Conservation (phyloP, 1,284 basidiomycete genomes). For the Amylostereum areolatum region DNA sequence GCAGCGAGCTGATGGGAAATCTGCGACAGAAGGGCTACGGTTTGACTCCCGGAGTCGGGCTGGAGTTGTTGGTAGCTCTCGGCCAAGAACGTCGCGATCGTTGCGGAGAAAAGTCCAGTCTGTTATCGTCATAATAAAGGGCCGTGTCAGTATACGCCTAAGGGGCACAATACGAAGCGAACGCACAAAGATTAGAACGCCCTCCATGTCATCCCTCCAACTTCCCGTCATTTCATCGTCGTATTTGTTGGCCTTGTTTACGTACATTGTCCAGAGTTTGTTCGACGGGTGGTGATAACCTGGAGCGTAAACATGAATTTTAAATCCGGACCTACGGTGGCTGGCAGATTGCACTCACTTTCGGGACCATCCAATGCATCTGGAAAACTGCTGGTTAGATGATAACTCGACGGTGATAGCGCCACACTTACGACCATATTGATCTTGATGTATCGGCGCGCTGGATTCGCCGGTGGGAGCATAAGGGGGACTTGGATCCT, state of each 20-base stretch:
- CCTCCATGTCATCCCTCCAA: conserved; percentile 38
- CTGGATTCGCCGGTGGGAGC: too few species aligned
- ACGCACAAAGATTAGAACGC: conserved; percentile 33
- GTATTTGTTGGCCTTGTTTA: conserved; percentile 1
- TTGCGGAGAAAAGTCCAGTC: conserved; percentile 40
- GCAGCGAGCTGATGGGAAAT: conserved; percentile 13
- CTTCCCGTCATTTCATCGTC: conserved; percentile 15
- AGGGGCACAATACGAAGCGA: background rate
- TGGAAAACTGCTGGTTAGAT: too few species aligned
- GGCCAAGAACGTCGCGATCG: conserved; percentile 38
- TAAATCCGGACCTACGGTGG: background rate
- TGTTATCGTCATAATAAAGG: background rate
- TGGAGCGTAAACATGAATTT: background rate
- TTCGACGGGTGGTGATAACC: conserved; percentile 3
- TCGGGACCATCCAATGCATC: too few species aligned
- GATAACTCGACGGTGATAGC: too few species aligned
- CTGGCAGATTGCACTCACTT: too few species aligned
- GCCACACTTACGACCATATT: too few species aligned
- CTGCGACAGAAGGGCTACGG: conserved; percentile 25
- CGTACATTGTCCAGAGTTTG: conserved; percentile 4
- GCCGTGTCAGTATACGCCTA: background rate
- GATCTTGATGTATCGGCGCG: too few species aligned
- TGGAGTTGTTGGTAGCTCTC: conserved; percentile 32
- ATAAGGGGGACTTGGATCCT: too few species aligned
- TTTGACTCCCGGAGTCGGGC: conserved; percentile 25